A percentile compares a stretch with the other conserved stretches of the same genome.
These are phyloP conservation scores for Pseudopyrenochaeta lycopersici DNA, from an alignment of 2,329 filamentous ascomycete genomes.

Conservation along the genomic window DNA sequence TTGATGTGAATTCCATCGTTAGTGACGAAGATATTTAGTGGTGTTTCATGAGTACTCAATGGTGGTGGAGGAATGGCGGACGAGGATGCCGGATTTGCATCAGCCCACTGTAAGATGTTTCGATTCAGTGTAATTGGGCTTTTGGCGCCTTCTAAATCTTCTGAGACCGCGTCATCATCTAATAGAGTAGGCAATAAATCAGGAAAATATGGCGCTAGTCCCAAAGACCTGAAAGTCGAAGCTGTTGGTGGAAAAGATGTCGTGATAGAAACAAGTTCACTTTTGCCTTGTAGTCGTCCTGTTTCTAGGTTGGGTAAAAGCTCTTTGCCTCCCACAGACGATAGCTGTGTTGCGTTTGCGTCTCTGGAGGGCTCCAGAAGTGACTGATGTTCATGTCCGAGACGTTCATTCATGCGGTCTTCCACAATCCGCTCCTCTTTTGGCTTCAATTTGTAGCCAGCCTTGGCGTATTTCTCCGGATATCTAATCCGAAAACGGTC, in stretches of 20 bases:
- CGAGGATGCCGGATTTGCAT: conserved; percentile 37
- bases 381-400: conserved; percentile 7
- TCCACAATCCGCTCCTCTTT: conserved; percentile 33
- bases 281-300: background rate
- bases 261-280: background rate
- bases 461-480: conserved; percentile 63
- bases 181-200: conserved; percentile 19
- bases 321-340: background rate
- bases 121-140: conserved; percentile 47
- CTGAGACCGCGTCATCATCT: conserved; percentile 21
- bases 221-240: background rate
- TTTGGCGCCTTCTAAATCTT: conserved; percentile 31
- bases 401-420: conserved; percentile 27
- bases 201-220: conserved; percentile 18
- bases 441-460: conserved; percentile 53
- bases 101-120: conserved; percentile 51
- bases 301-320: background rate
- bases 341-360: conserved; percentile 6
- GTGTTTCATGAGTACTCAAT: background rate
- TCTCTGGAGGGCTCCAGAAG: background rate
- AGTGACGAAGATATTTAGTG: conserved; percentile 5
- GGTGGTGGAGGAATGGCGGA: background rate
- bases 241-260: background rate
- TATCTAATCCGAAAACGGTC: conserved; percentile 70
- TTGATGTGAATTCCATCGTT: conserved; percentile 41